These are phyloP conservation scores for Mycena rebaudengoi DNA, from an alignment of 768 basidiomycete species.

Conservation along the genomic window DNA sequence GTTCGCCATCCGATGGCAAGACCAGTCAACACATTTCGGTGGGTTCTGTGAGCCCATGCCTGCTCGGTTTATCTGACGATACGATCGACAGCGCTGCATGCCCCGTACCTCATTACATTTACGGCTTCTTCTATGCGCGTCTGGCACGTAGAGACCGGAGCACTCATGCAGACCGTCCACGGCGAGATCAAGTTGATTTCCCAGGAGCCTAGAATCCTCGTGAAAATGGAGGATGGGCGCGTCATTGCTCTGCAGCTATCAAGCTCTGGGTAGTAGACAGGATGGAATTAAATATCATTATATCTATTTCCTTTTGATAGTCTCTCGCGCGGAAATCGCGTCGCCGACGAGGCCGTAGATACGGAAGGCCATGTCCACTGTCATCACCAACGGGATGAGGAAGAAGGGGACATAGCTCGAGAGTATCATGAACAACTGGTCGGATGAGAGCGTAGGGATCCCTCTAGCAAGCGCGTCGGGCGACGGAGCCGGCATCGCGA, in stretches of 20 bases:
- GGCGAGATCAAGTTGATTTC: conserved; percentile 17
- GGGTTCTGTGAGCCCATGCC: background rate
- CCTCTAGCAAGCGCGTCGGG: conserved; percentile 28
- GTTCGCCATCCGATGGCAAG: conserved; percentile 23
- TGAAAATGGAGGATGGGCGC: conserved; percentile 24
- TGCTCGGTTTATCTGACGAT: background rate
- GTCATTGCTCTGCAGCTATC: conserved; percentile 15
- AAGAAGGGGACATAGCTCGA: conserved; percentile 82
- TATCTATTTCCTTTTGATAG: conserved; percentile 40
- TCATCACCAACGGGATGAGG: conserved; percentile 73
- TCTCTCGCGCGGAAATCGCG: conserved; percentile 35
- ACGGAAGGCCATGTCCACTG: conserved; percentile 72
- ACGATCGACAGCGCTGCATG: background rate
- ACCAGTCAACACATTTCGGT: conserved; percentile 23
- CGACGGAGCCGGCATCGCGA: conserved; percentile 56
- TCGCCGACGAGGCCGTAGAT: conserved; percentile 40
- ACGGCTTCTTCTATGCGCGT: conserved; percentile 5
- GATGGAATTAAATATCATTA: background rate
- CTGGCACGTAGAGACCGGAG: conserved; percentile 21
- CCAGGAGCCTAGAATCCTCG: conserved; percentile 9
- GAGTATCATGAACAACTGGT: conserved; percentile 67
- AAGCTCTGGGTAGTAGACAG: too few species aligned
- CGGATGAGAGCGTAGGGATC: conserved; percentile 50
- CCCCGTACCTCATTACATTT: conserved; percentile 22
- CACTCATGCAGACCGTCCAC: conserved; percentile 15